phyloP scores from a whole-genome alignment of 345 rosid species.

The Lepidium aucheri region DNA sequence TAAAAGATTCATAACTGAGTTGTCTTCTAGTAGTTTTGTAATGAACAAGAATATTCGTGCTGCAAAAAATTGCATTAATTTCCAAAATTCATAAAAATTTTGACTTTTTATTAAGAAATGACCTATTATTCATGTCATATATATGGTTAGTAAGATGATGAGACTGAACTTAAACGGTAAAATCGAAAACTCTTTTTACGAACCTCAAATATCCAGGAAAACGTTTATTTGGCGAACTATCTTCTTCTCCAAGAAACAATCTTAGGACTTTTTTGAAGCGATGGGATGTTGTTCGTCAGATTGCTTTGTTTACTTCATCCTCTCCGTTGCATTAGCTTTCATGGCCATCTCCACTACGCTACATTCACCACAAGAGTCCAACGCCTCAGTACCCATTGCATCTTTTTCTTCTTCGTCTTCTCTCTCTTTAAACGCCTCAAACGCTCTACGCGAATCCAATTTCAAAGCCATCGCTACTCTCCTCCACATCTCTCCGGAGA shows the following conservation, averaged over 20 bases:
- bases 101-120: too few relatives aligned
- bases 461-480: constrained; percentile 57
- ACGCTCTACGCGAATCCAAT: constrained; percentile 45
- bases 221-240: not conserved
- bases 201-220: not conserved
- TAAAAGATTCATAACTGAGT: constrained; percentile 8
- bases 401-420: constrained; percentile 9
- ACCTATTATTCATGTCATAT: not conserved
- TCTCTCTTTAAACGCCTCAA: constrained; percentile 46
- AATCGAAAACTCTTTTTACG: not conserved
- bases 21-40: not conserved
- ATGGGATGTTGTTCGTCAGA: constrained; percentile 28
- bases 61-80: not conserved
- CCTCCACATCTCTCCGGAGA: constrained; percentile 51
- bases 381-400: not conserved
- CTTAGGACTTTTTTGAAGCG: not conserved
- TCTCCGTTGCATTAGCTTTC: constrained; percentile 57
- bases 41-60: not conserved
- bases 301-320: constrained; percentile 46
- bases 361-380: constrained; percentile 24
- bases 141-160: not conserved
- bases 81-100: not conserved
- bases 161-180: not conserved
- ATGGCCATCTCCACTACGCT: constrained; percentile 54
- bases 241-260: constrained; percentile 8